Evolutionary conservation across 495 filamentous ascomycete genomes (phyloP), one percentile per base, ranked within the genome.

Genomic region (Cairneyella variabilis): DNA sequence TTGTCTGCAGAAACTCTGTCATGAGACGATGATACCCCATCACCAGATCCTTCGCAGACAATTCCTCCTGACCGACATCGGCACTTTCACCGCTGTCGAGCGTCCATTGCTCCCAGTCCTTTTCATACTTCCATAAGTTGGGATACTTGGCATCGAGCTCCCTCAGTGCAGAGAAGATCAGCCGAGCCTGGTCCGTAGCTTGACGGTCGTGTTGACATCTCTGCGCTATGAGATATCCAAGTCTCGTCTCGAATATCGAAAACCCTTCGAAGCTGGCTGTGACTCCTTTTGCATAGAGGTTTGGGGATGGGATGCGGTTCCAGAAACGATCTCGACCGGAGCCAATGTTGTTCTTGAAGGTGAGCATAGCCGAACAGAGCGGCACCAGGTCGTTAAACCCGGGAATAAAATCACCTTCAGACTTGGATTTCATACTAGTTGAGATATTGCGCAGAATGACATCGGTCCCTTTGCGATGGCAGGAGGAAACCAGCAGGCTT

Each of bases 261-360:
- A 49, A 37, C 8, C 46, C 46, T 49, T 49, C 46, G 11, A 14
- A 12, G 14, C 16, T 23, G 8, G 46, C 26, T 14, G 46, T 49
- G 2, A 49, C 46, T 20, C 46, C 46, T 49, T 27, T 34, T 21
- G 30, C 10, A 22, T 36, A 49, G 2, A 37, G 17, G 37, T 34
- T 49, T 37, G 46, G 46, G 6, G 46, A 10, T 14, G 46, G 46
- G 8, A 49, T 20, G n/a, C 46, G 34, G 10, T 14, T 7, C 14
- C 18, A 8, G 26, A 25, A 42, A 11, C n/a, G n/a, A 21, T 42
- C 14, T 17, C n/a, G 9, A 17, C 1, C 39, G 14, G n/a, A 16
- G 14, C 14, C 11, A 42, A 11, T 21, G 3, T 7, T 21, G 8
- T 14, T 14, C 14, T 34, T 34, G 8, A 8, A 34, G 30, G 8